Percentiles rank a stretch among this genome's conserved stretches.
These are phyloP conservation scores for Rhizopus microsporus DNA, from an alignment of 371 early-diverging fungal genomes.

Conservation along the genomic window DNA sequence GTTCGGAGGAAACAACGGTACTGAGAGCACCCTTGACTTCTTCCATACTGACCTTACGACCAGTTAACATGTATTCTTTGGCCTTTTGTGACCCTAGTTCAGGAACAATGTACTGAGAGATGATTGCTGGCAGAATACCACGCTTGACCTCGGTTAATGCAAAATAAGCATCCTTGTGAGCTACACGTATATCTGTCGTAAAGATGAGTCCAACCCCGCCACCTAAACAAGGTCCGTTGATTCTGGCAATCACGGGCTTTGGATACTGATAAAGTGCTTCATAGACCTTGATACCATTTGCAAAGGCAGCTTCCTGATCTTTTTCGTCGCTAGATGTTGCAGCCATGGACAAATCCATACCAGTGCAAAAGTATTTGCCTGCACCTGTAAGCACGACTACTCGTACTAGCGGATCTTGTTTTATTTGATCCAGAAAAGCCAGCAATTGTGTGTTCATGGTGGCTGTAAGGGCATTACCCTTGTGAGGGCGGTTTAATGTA, in stretches of 20 bases:
- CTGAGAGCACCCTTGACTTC: slow-evolving; percentile 29
- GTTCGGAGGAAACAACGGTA: slow-evolving; percentile 29
- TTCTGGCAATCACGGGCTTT: slow-evolving; percentile 52
- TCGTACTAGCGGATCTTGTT: slow-evolving; percentile 52
- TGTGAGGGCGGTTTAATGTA: slow-evolving; percentile 57
- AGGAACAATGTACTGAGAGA: slow-evolving; percentile 70
- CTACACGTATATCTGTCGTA: slow-evolving; percentile 63
- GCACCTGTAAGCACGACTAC: slow-evolving; percentile 66
- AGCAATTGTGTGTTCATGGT: slow-evolving; percentile 54
- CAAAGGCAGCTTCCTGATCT: slow-evolving; percentile 33
- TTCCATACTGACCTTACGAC: not conserved
- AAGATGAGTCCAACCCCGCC: slow-evolving; percentile 71
- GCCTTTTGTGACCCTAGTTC: slow-evolving; percentile 56
- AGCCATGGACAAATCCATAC: slow-evolving; percentile 64
- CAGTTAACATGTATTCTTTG: slow-evolving; percentile 17
- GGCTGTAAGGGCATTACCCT: slow-evolving; percentile 64
- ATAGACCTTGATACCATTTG: slow-evolving; percentile 34
- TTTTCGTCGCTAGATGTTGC: slow-evolving; percentile 26
- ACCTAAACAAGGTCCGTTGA: slow-evolving; percentile 76
- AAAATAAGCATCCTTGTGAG: slow-evolving; percentile 51
- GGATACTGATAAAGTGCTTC: slow-evolving; percentile 54
- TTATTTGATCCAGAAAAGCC: slow-evolving; percentile 42
- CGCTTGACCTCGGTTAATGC: slow-evolving; percentile 69
- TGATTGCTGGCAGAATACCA: slow-evolving; percentile 73
- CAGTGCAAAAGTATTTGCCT: slow-evolving; percentile 77